Percentiles rank a stretch among this genome's conserved stretches.
Conservation (phyloP, 2,329 filamentous ascomycete genomes). For the Botrytis tulipae region DNA sequence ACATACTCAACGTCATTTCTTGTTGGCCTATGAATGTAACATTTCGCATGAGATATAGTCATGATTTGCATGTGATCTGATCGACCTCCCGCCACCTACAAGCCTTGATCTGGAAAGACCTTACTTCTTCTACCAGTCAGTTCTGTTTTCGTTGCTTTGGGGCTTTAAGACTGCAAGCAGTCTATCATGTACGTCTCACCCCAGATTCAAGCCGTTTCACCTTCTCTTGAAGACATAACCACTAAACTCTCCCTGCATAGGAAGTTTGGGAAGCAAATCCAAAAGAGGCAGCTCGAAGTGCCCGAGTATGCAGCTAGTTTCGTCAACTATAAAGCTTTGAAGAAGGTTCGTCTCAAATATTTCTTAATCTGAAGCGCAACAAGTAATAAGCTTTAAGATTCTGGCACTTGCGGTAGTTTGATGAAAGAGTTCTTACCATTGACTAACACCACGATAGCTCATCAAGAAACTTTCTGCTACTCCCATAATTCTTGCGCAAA, state of each 20-base stretch:
- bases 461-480: conserved; percentile 98
- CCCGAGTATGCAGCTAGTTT: conserved; percentile 99
- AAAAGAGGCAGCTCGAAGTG: conserved; percentile 97
- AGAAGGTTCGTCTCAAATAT: conserved; percentile 67
- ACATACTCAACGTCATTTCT: conserved; percentile 4
- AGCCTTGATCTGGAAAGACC: neutral
- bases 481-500: conserved; percentile 75
- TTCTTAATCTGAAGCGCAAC: conserved; percentile 17
- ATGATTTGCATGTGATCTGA: conserved; percentile 30
- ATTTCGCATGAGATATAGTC: conserved; percentile 21
- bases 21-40: conserved; percentile 8
- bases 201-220: neutral
- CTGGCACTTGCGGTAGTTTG: neutral
- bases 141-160: conserved; percentile 28
- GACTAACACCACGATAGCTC: conserved; percentile 59
- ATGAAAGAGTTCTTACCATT: conserved; percentile 24
- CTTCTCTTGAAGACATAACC: conserved; percentile 18
- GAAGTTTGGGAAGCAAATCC: conserved; percentile 99
- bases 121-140: conserved; percentile 18
- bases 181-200: conserved; percentile 37
- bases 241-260: conserved; percentile 47
- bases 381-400: neutral
- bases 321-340: conserved; percentile 98
- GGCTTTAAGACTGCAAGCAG: conserved; percentile 33
- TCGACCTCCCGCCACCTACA: conserved; percentile 19